phyloP scores from a whole-genome alignment of 192 early-diverging fungal genomes.

The Fimicolochytrium jonesii region DNA sequence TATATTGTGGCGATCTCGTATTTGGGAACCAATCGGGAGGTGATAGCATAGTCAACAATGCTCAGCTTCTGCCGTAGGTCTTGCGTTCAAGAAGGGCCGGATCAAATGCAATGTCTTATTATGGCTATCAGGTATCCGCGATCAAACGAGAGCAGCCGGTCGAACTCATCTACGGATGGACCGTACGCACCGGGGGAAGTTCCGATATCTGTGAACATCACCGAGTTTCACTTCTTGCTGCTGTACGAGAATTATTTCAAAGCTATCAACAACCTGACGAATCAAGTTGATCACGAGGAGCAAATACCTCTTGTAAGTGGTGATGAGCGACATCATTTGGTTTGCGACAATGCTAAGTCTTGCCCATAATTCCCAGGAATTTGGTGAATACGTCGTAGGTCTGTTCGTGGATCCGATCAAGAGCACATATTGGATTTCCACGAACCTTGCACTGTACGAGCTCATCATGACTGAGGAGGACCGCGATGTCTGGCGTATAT shows the following conservation, averaged over 20 bases:
- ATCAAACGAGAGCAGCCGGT: neutral
- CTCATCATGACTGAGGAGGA: constrained; percentile 90
- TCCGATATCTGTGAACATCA: constrained; percentile 75
- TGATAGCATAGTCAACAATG: constrained; percentile 77
- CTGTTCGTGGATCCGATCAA: constrained; percentile 72
- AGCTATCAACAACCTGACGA: constrained; percentile 75
- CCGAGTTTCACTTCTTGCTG: constrained; percentile 85
- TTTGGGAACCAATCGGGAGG: constrained; percentile 70
- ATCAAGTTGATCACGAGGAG: constrained; percentile 82
- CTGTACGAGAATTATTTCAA: constrained; percentile 73
- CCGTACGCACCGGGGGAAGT: constrained; percentile 34
- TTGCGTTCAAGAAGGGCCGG: too few relatives aligned
- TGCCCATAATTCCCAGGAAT: constrained; percentile 35
- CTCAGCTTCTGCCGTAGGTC: constrained; percentile 79
- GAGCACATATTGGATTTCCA: constrained; percentile 90
- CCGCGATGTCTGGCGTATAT: constrained; percentile 91
- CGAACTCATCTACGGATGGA: neutral
- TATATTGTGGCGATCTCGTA: constrained; percentile 78
- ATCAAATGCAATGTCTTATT: too few relatives aligned
- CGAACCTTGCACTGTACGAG: constrained; percentile 79
- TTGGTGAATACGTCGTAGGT: constrained; percentile 59
- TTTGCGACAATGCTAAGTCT: neutral
- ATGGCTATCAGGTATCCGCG: constrained; percentile 9
- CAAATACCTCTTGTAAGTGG: constrained; percentile 64
- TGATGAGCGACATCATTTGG: too few relatives aligned